Conservation (phyloP, 1,284 basidiomycete species). For the Trichosporon sp. region DNA sequence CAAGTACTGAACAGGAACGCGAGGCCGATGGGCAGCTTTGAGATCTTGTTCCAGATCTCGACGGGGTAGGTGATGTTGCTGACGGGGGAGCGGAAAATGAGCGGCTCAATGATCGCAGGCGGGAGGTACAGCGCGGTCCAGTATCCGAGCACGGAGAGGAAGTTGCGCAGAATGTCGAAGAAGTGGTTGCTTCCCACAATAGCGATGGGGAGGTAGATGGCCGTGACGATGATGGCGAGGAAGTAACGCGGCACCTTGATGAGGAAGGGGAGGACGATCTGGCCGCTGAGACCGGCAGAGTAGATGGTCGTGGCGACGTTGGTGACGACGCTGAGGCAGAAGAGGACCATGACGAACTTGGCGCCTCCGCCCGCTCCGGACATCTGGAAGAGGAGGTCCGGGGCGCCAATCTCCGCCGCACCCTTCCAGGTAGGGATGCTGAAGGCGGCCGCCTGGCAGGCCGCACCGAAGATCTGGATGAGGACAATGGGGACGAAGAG, state of each 20-base stretch:
- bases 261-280: constrained; percentile 70
- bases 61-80: constrained; percentile 45
- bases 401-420: constrained; percentile 65
- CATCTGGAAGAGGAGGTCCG: constrained; percentile 75
- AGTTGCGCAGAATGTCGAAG: constrained; percentile 51
- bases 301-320: constrained; percentile 85
- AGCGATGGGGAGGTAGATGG: constrained; percentile 63
- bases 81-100: constrained; percentile 53
- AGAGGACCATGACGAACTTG: constrained; percentile 75
- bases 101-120: constrained; percentile 49
- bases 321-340: constrained; percentile 66
- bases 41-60: constrained; percentile 48
- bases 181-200: constrained; percentile 49
- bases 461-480: constrained; percentile 74
- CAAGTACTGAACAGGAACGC: constrained; percentile 43
- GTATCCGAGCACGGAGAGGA: constrained; percentile 55
- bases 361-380: constrained; percentile 65
- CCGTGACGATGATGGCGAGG: constrained; percentile 78
- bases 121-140: constrained; percentile 56
- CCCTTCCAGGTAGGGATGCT: constrained; percentile 69
- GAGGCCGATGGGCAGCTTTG: constrained; percentile 51
- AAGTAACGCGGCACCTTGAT: constrained; percentile 75
- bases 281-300: constrained; percentile 77
- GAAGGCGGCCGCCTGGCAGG: constrained; percentile 58
- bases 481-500: constrained; percentile 69